These are phyloP conservation scores for Dactylellina haptotyla DNA, from an alignment of 2,329 filamentous ascomycete species.

Conservation along the genomic window DNA sequence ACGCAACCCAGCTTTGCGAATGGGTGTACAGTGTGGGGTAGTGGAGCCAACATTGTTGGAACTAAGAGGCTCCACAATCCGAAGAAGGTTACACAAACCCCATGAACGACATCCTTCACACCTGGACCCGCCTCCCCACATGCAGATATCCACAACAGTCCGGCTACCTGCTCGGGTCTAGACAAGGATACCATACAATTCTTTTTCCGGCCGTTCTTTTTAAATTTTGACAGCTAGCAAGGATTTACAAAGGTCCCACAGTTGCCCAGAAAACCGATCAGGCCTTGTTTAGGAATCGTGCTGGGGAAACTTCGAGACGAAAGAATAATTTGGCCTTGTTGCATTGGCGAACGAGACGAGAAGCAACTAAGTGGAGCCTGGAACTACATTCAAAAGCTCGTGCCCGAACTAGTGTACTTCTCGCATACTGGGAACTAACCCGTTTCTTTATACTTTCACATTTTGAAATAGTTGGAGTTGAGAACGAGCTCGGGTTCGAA, in stretches of 20 bases:
- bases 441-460: too few species aligned
- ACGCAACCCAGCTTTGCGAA: not conserved
- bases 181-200: slow-evolving; percentile 9
- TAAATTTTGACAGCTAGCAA: not conserved
- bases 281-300: too few species aligned
- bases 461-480: too few species aligned
- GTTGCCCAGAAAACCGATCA: too few species aligned
- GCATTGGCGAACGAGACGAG: too few species aligned
- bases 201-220: not conserved
- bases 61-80: slow-evolving; percentile 5
- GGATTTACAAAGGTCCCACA: too few species aligned
- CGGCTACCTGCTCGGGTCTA: not conserved
- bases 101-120: slow-evolving; percentile 6
- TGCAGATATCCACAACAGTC: slow-evolving; percentile 8
- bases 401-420: not conserved
- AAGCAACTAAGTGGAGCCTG: not conserved
- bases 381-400: not conserved
- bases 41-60: slow-evolving; percentile 2
- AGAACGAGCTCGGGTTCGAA: too few species aligned
- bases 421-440: not conserved
- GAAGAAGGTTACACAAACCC: slow-evolving; percentile 21
- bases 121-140: slow-evolving; percentile 16
- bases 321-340: too few species aligned
- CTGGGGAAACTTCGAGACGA: too few species aligned
- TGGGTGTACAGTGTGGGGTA: not conserved